Evolutionary conservation across 768 basidiomycete genomes (phyloP).

Genomic region (Amanita fuliginea): DNA sequence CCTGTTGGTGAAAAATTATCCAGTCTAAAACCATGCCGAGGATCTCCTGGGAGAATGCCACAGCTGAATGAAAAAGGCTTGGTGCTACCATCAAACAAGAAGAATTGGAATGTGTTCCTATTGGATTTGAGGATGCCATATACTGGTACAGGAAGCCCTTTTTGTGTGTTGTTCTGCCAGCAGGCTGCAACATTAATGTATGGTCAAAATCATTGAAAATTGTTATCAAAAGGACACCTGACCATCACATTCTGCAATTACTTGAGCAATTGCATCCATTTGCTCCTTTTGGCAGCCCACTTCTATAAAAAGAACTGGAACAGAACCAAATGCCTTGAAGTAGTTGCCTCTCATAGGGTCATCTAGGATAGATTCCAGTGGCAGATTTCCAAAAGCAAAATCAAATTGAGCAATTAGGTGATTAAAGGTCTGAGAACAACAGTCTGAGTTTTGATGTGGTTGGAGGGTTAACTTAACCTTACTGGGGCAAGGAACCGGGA

Average conservation of each 20-base stretch:
- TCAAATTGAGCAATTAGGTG: conserved; percentile 11
- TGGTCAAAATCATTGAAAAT: no score
- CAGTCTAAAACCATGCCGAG: neutral
- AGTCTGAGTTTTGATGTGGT: conserved; percentile 8
- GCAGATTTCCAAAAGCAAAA: conserved; percentile 12
- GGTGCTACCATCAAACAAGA: neutral
- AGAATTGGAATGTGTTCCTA: conserved; percentile 11
- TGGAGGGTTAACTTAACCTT: conserved; percentile 6
- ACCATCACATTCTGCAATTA: no score
- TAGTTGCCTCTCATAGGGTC: conserved; percentile 7
- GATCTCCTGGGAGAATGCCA: neutral
- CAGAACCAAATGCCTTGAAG: conserved; percentile 13
- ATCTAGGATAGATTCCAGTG: conserved; percentile 10
- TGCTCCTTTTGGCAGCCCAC: conserved; percentile 10
- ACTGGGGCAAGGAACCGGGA: conserved; percentile 15
- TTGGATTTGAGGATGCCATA: conserved; percentile 10
- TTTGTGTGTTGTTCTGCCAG: no score
- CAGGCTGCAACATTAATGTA: no score
- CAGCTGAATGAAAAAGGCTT: neutral
- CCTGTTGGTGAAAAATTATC: conserved; percentile 6
- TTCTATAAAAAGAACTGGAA: conserved; percentile 13
- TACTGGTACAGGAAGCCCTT: conserved; percentile 1
- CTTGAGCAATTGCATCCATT: neutral
- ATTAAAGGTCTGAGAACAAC: conserved; percentile 11
- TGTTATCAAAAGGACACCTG: no score